Percentiles rank a stretch among this genome's conserved stretches.
These are phyloP conservation scores for Polytrichum formosum DNA, from an alignment of 225 moss, liverwort and hornwort genomes.

Conservation along the genomic window DNA sequence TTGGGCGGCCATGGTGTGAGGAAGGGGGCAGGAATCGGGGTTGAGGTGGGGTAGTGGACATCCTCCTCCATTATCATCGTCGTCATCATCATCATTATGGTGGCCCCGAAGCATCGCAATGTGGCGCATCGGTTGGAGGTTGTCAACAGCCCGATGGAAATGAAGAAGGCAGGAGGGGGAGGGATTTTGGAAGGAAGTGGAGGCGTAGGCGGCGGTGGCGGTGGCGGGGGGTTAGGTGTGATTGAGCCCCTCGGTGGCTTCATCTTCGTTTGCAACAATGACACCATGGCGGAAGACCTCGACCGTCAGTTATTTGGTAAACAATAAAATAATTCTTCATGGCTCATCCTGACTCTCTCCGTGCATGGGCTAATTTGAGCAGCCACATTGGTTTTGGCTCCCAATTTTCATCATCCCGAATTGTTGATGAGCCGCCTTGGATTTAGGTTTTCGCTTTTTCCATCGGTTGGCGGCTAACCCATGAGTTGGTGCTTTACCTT, in stretches of 20 bases:
- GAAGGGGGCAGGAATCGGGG: neutral
- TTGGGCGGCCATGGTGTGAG: conserved; percentile 2
- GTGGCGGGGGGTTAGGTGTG: conserved; percentile 33
- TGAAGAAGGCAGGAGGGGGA: conserved; percentile 33
- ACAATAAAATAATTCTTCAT: too few relatives aligned
- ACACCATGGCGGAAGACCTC: conserved; percentile 95
- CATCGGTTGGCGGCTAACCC: too few relatives aligned
- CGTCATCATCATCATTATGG: conserved; percentile 38
- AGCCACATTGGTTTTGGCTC: too few relatives aligned
- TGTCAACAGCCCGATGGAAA: conserved; percentile 30
- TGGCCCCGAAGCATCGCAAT: conserved; percentile 55
- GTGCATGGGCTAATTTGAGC: too few relatives aligned
- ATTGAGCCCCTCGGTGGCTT: conserved; percentile 94
- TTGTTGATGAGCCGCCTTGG: too few relatives aligned
- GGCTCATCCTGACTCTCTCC: too few relatives aligned
- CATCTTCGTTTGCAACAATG: conserved; percentile 99
- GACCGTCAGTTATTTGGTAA: conserved; percentile 94
- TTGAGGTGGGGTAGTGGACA: neutral
- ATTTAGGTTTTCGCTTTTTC: too few relatives aligned
- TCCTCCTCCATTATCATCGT: neutral
- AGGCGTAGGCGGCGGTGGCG: conserved; percentile 17
- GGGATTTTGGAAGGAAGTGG: conserved; percentile 27
- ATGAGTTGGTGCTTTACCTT: too few relatives aligned
- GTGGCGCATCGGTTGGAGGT: neutral
- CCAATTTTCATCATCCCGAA: too few relatives aligned